Percentiles rank a stretch among this genome's conserved stretches.
phyloP scores from a whole-genome alignment of 2,329 filamentous ascomycete species.

The Neonectria faginata region DNA sequence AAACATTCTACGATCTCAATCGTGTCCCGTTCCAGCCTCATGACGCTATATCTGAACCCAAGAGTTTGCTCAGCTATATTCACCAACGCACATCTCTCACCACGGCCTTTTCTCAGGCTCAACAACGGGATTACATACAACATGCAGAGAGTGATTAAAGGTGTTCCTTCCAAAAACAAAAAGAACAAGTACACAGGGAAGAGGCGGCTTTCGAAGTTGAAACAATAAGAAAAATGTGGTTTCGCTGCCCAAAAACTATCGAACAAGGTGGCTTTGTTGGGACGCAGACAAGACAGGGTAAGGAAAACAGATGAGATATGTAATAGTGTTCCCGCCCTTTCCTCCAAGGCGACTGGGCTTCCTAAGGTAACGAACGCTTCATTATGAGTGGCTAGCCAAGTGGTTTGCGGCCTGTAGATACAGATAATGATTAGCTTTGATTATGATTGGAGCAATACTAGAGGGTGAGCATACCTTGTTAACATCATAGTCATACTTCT shows the following conservation, averaged over 20 bases:
- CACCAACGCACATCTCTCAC: slow-evolving; percentile 17
- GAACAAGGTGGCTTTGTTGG: slow-evolving; percentile 38
- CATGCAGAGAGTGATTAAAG: slow-evolving; percentile 16
- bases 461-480: slow-evolving; percentile 76
- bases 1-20: slow-evolving; percentile 13
- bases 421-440: slow-evolving; percentile 32
- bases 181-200: slow-evolving; percentile 34
- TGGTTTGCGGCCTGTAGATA: slow-evolving; percentile 63
- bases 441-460: neutral
- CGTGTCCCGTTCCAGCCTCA: neutral
- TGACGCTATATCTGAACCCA: neutral
- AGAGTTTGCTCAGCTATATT: slow-evolving; percentile 11
- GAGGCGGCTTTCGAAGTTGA: slow-evolving; percentile 19
- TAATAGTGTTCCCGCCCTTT: slow-evolving; percentile 27
- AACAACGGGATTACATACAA: slow-evolving; percentile 26
- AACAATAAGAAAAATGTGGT: slow-evolving; percentile 24
- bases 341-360: slow-evolving; percentile 20
- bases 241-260: slow-evolving; percentile 42
- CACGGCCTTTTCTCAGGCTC: slow-evolving; percentile 7
- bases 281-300: slow-evolving; percentile 32
- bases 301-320: slow-evolving; percentile 38
- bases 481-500: slow-evolving; percentile 96
- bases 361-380: slow-evolving; percentile 16
- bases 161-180: slow-evolving; percentile 13
- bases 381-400: slow-evolving; percentile 66